Percentiles rank a stretch among this genome's conserved stretches.
Conservation (phyloP, 768 basidiomycete species). For the Paxillus ammoniavirescens region DNA sequence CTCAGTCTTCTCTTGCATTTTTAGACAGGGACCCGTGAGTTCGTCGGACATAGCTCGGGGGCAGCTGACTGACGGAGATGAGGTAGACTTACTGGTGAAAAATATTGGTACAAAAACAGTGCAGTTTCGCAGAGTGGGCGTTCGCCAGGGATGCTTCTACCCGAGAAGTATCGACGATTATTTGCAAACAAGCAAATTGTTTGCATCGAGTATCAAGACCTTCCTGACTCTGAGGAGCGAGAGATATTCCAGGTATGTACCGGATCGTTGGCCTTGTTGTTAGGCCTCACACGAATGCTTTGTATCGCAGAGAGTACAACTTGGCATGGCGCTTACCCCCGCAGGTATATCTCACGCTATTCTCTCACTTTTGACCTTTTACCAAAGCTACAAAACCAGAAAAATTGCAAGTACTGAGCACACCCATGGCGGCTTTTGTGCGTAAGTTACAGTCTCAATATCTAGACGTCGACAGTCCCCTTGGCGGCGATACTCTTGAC, state of each 20-base stretch:
- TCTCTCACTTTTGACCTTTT: background rate
- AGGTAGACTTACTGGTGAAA: conserved; percentile 33
- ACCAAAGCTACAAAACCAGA: conserved; percentile 36
- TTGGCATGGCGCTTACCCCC: conserved; percentile 75
- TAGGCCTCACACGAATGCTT: background rate
- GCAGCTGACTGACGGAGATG: background rate
- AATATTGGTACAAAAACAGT: conserved; percentile 48
- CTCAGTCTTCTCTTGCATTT: background rate
- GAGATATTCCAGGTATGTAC: conserved; percentile 70
- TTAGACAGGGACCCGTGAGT: conserved; percentile 49
- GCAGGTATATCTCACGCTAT: conserved; percentile 42
- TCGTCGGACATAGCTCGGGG: too few species aligned
- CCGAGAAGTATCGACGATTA: conserved; percentile 51
- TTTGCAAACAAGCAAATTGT: conserved; percentile 77
- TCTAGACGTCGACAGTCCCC: conserved; percentile 37
- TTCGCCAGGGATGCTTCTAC: conserved; percentile 39
- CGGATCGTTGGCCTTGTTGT: background rate
- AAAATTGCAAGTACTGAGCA: conserved; percentile 64
- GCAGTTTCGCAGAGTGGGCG: conserved; percentile 7
- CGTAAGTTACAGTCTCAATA: conserved; percentile 52
- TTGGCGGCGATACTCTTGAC: conserved; percentile 39
- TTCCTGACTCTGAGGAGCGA: conserved; percentile 55
- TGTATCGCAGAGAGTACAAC: conserved; percentile 60
- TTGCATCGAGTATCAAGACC: conserved; percentile 73
- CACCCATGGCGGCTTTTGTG: conserved; percentile 56